Conservation (phyloP, 164 flowering plant species). For the Brasenia schreberi region DNA sequence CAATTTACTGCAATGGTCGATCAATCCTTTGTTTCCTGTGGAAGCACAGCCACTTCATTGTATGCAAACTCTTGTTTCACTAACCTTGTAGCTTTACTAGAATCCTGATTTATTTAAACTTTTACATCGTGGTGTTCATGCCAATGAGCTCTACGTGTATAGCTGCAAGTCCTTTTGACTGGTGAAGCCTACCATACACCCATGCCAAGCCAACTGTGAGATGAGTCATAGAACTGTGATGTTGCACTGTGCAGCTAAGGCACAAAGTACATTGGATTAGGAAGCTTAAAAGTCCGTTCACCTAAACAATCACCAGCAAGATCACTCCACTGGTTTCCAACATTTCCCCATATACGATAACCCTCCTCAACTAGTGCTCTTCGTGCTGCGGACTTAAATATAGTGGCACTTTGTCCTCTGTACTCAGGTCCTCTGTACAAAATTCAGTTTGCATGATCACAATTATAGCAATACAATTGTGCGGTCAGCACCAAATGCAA, state of each 20-base stretch:
- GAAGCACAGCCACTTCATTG: too few species aligned
- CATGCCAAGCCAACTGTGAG: not conserved
- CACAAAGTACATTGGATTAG: slow-evolving; percentile 87
- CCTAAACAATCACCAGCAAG: slow-evolving; percentile 54
- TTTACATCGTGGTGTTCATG: too few species aligned
- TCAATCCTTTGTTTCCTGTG: too few species aligned
- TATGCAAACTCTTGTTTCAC: too few species aligned
- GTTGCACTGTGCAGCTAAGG: slow-evolving; percentile 21
- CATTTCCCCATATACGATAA: slow-evolving; percentile 67
- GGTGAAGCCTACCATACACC: not conserved
- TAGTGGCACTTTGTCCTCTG: slow-evolving; percentile 45
- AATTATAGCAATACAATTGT: not conserved
- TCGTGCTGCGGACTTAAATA: slow-evolving; percentile 47
- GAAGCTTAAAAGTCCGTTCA: slow-evolving; percentile 67
- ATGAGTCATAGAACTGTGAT: not conserved
- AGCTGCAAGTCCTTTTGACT: not conserved
- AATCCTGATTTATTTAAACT: too few species aligned
- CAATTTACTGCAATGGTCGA: too few species aligned
- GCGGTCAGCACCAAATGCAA: not conserved
- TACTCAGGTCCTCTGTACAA: slow-evolving; percentile 24
- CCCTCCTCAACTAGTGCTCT: slow-evolving; percentile 45
- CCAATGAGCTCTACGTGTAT: too few species aligned
- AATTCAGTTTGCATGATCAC: not conserved
- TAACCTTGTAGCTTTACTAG: too few species aligned
- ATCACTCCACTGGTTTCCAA: slow-evolving; percentile 94